phyloP scores from a whole-genome alignment of 164 flowering plant species.

The Macadamia tetraphylla region DNA sequence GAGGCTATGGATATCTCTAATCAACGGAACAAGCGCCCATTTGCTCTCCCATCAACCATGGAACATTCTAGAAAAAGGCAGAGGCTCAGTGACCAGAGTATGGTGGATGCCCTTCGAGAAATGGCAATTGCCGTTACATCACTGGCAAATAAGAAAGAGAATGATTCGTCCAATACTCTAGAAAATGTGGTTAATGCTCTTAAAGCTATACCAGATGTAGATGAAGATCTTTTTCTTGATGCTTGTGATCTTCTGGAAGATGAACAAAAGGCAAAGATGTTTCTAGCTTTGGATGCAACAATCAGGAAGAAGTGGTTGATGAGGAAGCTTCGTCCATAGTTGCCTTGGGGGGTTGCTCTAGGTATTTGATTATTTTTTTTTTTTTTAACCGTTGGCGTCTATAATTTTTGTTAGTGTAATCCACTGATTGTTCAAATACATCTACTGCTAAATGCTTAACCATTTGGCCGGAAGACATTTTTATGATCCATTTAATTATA shows the following conservation, averaged over 20 bases:
- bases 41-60: constrained; percentile 1
- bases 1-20: constrained; percentile 7
- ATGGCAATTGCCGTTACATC: neutral
- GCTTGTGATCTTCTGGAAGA: constrained; percentile 22
- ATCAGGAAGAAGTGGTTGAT: constrained; percentile 23
- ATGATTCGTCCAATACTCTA: constrained; percentile 1
- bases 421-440: no score
- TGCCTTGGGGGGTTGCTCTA: no score
- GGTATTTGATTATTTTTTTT: no score
- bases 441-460: no score
- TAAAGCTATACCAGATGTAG: constrained; percentile 23
- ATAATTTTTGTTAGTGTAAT: no score
- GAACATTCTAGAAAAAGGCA: constrained; percentile 7
- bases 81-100: constrained; percentile 5
- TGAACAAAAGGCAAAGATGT: constrained; percentile 7
- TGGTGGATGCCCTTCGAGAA: neutral
- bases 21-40: constrained; percentile 8
- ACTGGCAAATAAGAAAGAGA: neutral
- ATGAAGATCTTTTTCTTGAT: constrained; percentile 26
- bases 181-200: constrained; percentile 23
- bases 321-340: constrained; percentile 15
- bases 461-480: no score
- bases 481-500: no score
- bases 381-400: no score
- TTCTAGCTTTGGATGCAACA: constrained; percentile 21